Evolutionary conservation across 1,139 yeast genomes (phyloP).

Genomic region (Sugiyamaella novakii): DNA sequence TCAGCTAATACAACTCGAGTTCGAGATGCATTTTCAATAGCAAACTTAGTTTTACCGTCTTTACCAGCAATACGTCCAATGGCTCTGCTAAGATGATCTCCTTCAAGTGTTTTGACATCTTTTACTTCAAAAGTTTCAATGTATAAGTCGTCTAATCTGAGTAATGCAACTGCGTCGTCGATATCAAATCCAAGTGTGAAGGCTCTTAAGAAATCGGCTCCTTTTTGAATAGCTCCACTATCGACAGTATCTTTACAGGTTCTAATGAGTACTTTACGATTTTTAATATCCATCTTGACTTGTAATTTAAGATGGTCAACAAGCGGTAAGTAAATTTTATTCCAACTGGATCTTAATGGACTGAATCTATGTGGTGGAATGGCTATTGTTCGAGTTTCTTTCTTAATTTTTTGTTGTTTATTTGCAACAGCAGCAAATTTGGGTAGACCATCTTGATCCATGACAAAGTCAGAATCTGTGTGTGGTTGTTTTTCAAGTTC

Average conservation of each 20-base stretch:
- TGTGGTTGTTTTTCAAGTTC: slow-evolving; percentile 35
- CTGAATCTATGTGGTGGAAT: slow-evolving; percentile 98
- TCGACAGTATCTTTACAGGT: slow-evolving; percentile 84
- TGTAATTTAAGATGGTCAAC: slow-evolving; percentile 93
- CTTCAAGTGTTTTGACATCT: slow-evolving; percentile 92
- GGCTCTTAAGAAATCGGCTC: slow-evolving; percentile 94
- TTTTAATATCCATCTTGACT: slow-evolving; percentile 89
- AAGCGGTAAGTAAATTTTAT: slow-evolving; percentile 90
- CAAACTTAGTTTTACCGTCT: slow-evolving; percentile 97
- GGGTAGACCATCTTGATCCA: slow-evolving; percentile 91
- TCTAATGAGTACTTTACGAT: slow-evolving; percentile 82
- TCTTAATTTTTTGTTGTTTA: slow-evolving; percentile 68
- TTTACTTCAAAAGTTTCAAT: slow-evolving; percentile 96
- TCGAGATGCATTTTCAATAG: slow-evolving; percentile 97
- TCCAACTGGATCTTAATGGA: slow-evolving; percentile 87
- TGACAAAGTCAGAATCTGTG: slow-evolving; percentile 46
- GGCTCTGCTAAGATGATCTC: slow-evolving; percentile 97
- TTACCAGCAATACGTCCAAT: slow-evolving; percentile 99
- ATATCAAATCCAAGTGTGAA: slow-evolving; percentile 94
- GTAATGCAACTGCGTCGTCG: slow-evolving; percentile 93
- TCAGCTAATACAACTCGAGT: slow-evolving; percentile 98
- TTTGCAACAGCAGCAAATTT: slow-evolving; percentile 75
- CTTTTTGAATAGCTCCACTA: slow-evolving; percentile 93
- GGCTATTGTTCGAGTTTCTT: slow-evolving; percentile 83
- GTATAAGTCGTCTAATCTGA: slow-evolving; percentile 92